Evolutionary conservation across 805 yeast genomes (phyloP), one percentile per base, ranked within the genome.

Genomic region (Diddensiella santjacobensis): DNA sequence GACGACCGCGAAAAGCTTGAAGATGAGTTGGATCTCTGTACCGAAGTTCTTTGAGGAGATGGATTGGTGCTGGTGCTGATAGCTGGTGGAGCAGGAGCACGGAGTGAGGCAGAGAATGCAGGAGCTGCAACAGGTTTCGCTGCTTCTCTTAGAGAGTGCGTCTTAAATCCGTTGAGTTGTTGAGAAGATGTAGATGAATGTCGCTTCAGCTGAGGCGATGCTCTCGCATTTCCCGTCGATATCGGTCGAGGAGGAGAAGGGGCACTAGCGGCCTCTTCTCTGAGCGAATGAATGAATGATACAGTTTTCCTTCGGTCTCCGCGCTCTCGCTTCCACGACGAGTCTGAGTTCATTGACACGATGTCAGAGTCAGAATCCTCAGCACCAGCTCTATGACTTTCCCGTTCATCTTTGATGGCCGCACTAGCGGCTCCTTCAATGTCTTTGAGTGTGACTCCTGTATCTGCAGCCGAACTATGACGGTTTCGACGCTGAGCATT

Each of bases 301-400:
- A 18, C 20, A 13, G 33, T 20, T 10, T 23, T 22, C 17, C 33
- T 23, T 2, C 35, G 23, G 4, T 37, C 22, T 5, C 46, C 40
- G 22, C 59, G 57, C 15, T 55, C 59, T 15, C 51, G 38, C 22
- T 51, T 47, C 56, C 56, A 56, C 24, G 60, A 56, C 23, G 60
- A 57, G 19, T 57, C 60, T 8, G 59, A 54, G 31, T 51, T 53
- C 23, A 56, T 37, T 4, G 59, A 56, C 3, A 55, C 51, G 11
- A 35, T 43, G 31, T 56, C 59, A 20, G 54, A 44, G 33, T 42
- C 47, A 15, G 52, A 52, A 13, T 45, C 55, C 13, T 35, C 45
- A 35, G 35, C 33, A 19, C 40, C 45, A 29, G 31, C 18, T 17
- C 15, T 8, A 15, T 35, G 30, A 26, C 11, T 8, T 26, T 8